Percentiles rank a stretch among this genome's conserved stretches.
Evolutionary conservation across 1,284 basidiomycete species (phyloP).

Genomic region (Moesziomyces antarcticus): DNA sequence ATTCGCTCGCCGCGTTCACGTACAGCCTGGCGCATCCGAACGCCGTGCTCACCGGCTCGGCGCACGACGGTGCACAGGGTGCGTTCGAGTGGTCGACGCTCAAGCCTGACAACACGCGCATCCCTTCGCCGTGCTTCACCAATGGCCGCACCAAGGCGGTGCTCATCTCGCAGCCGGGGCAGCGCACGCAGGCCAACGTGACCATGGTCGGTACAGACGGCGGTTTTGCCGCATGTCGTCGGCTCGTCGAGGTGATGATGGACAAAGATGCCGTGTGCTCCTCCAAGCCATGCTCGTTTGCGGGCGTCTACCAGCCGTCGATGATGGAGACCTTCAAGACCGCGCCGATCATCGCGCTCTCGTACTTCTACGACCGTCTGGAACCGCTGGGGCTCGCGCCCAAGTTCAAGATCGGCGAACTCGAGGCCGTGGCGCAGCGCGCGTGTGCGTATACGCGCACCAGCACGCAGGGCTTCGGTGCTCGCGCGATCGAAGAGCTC

Average conservation of each 20-base stretch:
- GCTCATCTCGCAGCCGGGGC: conserved; percentile 76
- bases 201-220: conserved; percentile 71
- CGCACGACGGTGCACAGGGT: conserved; percentile 28
- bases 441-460: conserved; percentile 51
- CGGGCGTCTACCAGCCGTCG: conserved; percentile 97
- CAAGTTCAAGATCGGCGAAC: conserved; percentile 58
- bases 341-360: conserved; percentile 70
- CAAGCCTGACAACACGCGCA: conserved; percentile 63
- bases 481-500: conserved; percentile 77
- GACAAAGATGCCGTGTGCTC: conserved; percentile 91
- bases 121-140: conserved; percentile 85
- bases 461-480: conserved; percentile 58
- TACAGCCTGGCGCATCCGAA: conserved; percentile 71
- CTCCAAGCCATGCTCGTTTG: conserved; percentile 89
- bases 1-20: conserved; percentile 89
- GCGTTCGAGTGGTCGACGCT: conserved; percentile 63
- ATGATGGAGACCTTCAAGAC: conserved; percentile 83
- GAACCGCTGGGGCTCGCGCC: conserved; percentile 76
- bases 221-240: conserved; percentile 84
- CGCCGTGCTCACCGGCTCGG: conserved; percentile 38
- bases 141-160: conserved; percentile 76
- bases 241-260: conserved; percentile 88
- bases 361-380: conserved; percentile 97
- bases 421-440: conserved; percentile 53
- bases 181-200: conserved; percentile 55